Percentiles rank a stretch among this genome's conserved stretches.
Evolutionary conservation across 2,329 filamentous ascomycete genomes (phyloP).

Genomic region (Microsporum canis): DNA sequence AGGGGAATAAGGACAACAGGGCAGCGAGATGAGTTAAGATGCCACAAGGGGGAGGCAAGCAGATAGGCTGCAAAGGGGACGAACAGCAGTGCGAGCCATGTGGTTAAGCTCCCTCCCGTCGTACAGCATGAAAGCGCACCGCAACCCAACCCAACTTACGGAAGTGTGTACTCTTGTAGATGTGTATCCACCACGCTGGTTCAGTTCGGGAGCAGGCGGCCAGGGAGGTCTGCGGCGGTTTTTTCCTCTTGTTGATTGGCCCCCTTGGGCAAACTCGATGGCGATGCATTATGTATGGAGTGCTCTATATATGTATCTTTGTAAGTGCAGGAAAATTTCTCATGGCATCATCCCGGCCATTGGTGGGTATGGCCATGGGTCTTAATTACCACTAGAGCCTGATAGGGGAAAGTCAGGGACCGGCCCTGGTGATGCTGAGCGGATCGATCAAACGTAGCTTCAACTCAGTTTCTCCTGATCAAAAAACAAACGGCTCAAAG

Average conservation of each 20-base stretch:
- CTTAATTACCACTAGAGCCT: conserved; percentile 4
- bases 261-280: neutral
- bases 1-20: neutral
- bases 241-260: neutral
- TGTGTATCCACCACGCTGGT: neutral
- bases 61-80: neutral
- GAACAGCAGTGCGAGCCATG: neutral
- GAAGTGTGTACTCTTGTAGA: neutral
- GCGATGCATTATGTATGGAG: neutral
- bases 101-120: neutral
- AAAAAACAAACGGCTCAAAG: too few relatives aligned
- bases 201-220: neutral
- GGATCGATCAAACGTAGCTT: neutral
- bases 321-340: neutral
- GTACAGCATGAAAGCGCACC: neutral
- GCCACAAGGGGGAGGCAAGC: neutral
- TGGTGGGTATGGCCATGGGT: neutral
- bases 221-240: neutral
- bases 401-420: conserved; percentile 1
- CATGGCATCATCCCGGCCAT: neutral
- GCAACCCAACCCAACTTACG: neutral
- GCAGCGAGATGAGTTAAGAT: neutral
- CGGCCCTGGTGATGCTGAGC: neutral
- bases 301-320: too few relatives aligned
- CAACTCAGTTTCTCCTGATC: neutral